phyloP scores from a whole-genome alignment of 2,329 filamentous ascomycete species.

The Botrytis hyacinthi region DNA sequence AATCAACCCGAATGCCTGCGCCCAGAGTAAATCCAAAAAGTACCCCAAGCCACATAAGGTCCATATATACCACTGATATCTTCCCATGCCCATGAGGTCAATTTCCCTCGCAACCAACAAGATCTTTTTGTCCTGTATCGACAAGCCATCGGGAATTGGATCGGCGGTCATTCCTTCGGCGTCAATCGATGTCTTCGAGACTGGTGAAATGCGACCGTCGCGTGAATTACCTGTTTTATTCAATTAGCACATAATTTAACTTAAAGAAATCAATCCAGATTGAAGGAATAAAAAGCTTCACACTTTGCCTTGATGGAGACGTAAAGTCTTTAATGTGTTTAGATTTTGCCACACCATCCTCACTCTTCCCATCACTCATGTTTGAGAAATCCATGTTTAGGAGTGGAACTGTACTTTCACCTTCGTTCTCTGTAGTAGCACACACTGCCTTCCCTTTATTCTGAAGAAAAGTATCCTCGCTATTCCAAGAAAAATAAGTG shows the following conservation, averaged over 20 bases:
- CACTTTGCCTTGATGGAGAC: not conserved
- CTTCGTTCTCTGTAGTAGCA: not conserved
- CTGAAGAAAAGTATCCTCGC: not conserved
- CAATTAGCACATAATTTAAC: not conserved
- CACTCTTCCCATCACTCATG: not conserved
- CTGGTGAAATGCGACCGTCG: not conserved
- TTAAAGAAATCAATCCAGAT: not conserved
- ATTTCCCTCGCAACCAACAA: conserved; percentile 27
- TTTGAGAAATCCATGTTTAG: conserved; percentile 11
- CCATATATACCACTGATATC: conserved; percentile 36
- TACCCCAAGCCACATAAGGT: conserved; percentile 34
- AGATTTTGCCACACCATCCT: not conserved
- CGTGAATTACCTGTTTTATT: not conserved
- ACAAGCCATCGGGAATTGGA: conserved; percentile 1
- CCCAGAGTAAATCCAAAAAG: conserved; percentile 35
- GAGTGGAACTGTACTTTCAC: conserved; percentile 15
- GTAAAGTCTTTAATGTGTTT: not conserved
- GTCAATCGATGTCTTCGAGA: not conserved
- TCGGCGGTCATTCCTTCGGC: not conserved
- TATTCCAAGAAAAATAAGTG: not conserved
- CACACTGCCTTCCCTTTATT: not conserved
- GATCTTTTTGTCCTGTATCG: conserved; percentile 26
- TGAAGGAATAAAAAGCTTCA: not conserved
- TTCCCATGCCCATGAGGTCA: conserved; percentile 31
- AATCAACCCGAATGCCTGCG: conserved; percentile 32